Conservation (phyloP, 306 rosid genomes). For the Boehmeria nivea region DNA sequence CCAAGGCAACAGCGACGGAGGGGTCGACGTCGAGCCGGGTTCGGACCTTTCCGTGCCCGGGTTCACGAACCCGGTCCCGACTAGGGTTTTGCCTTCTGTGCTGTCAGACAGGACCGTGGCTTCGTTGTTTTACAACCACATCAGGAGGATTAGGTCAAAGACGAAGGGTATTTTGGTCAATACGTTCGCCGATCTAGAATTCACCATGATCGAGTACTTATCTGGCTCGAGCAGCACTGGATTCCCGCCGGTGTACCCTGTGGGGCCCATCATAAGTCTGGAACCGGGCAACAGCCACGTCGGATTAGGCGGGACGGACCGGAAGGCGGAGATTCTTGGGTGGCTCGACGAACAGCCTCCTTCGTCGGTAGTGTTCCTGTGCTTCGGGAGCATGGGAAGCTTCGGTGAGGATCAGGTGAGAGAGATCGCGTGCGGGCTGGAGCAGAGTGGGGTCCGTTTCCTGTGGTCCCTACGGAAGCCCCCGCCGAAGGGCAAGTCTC, state of each 20-base stretch:
- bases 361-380: conserved; percentile 55
- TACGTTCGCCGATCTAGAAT: conserved; percentile 44
- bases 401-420: conserved; percentile 25
- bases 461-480: conserved; percentile 30
- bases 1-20: not conserved
- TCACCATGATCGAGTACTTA: conserved; percentile 24
- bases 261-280: not conserved
- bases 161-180: conserved; percentile 52
- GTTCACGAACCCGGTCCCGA: conserved; percentile 2
- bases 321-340: conserved; percentile 8
- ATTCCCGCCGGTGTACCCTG: not conserved
- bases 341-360: conserved; percentile 65
- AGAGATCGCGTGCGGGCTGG: conserved; percentile 31
- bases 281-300: not conserved
- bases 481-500: too few species aligned
- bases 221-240: not conserved
- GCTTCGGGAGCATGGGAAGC: conserved; percentile 46
- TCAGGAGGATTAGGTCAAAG: conserved; percentile 35
- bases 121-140: conserved; percentile 29
- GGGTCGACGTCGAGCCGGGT: not conserved
- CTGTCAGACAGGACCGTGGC: conserved; percentile 11
- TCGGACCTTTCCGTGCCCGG: conserved; percentile 17
- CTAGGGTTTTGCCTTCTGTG: not conserved
- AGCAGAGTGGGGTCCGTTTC: conserved; percentile 23
- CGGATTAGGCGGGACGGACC: not conserved